phyloP scores from a whole-genome alignment of 2,329 filamentous ascomycete genomes.

The Fusarium bulbicola region DNA sequence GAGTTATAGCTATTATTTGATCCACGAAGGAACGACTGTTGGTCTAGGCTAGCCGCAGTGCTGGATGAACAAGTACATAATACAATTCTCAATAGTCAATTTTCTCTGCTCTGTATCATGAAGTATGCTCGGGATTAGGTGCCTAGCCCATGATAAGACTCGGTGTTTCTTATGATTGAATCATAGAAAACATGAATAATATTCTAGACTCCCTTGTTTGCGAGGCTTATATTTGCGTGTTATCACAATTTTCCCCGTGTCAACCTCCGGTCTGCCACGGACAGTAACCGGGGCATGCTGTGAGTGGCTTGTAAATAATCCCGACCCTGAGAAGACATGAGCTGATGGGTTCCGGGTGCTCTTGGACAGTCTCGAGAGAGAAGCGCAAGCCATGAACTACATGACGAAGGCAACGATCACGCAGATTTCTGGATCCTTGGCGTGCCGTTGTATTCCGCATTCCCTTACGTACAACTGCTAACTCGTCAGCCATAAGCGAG shows the following conservation, averaged over 20 bases:
- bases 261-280: neutral
- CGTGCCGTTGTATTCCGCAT: neutral
- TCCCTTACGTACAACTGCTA: neutral
- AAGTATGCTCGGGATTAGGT: neutral
- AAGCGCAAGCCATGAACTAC: neutral
- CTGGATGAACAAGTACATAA: conserved; percentile 9
- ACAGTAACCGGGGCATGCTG: neutral
- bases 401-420: neutral
- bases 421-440: neutral
- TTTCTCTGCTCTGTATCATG: neutral
- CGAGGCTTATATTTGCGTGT: neutral
- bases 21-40: conserved; percentile 4
- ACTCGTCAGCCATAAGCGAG: neutral
- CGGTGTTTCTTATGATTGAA: neutral
- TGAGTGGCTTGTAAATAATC: neutral
- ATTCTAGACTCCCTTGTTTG: neutral
- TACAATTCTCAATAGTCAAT: neutral
- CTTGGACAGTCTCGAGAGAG: neutral
- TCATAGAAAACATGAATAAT: neutral
- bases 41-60: neutral
- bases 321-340: neutral
- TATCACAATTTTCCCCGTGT: neutral
- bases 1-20: conserved; percentile 27
- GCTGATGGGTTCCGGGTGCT: neutral
- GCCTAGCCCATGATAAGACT: neutral